Base-by-base conservation (phyloP, 2,329 filamentous ascomycete genomes). In the Aotearoamyces nothofagi region DNA sequence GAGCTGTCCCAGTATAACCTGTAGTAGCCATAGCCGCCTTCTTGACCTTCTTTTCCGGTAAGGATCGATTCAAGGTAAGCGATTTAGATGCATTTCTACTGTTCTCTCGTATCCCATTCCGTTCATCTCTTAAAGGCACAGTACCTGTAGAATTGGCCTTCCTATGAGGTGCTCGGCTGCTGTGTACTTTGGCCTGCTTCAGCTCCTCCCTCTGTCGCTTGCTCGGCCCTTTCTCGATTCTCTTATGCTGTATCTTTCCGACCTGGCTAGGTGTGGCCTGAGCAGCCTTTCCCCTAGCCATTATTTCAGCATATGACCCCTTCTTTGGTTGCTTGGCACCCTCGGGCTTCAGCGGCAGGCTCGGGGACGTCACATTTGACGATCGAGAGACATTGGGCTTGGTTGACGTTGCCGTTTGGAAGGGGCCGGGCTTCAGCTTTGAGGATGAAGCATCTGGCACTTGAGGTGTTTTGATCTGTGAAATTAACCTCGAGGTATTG, bases 241-340 rank as follows among this genome's bases (percentile, higher is more conserved):
- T 63, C 47, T 82, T 82, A 51, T 83, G 77, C 46, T 81, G 78
- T 39, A 83, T 80, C 41, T 70, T 72, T 31, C 76, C 77, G 14
- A 77, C 61, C 40, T 66, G 65, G n/a, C 59, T 65, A 56, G 69
- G 66, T 22, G 55, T 58, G 22, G 57, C 60, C 43, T 79, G 69
- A 9, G 69, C 74, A 35, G 69, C 69, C 44, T 78, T 72, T 17
- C 71, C 80, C 39, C 76, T 66, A 31, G 75, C 75, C 54, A 86
- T 63, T 34, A 83, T 77, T 43, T 83, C 78, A 20, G 73, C 69
- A 48, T 72, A 86, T 0, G 75, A 79, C 2, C 77, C 74, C 45
- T 78, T 80, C 51, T 82, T 82, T 2, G 71, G 73, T 2, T 65
- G 54, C 23, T 34, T 36, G 4, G 30, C 23, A n/a, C 27, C 10